Base-by-base conservation (phyloP, 2,329 filamentous ascomycete genomes). In the Coleophoma eucalyptorum region DNA sequence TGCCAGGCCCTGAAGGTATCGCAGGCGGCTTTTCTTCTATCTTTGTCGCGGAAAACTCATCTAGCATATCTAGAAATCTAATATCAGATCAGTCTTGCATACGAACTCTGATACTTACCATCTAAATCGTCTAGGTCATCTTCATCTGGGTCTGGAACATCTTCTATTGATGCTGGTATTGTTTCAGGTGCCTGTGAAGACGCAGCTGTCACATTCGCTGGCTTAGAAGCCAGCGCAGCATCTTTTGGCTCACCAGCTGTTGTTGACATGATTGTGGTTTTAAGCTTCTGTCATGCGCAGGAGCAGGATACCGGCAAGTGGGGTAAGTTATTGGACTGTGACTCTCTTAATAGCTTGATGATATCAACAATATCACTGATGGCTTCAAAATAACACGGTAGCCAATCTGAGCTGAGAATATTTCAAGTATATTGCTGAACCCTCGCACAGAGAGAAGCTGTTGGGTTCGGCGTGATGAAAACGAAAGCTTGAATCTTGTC, bases 51-150 rank as follows among this genome's bases (percentile, higher is more conserved):
- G 86, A 85, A 71, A 99, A 99, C 57, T 97, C 89, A 65, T 97
- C 90, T 21, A 99, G 84, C 69, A 97, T 87, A 61, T 97, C 93
- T 93, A 58, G 41, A 15, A 20, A n/a, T 44, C 19, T 40, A 43
- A 48, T 37, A 46, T 55, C 51, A 57, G 56, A 13, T 43, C 13
- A 20, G n/a, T 18, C n/a, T 37, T 11, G 32, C 43, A 18, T 13
- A 31, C 50, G 12, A 49, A 49, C 18, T 40, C 18, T 40, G 38
- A 26, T 8, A 46, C 73, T 59, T 69, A 90, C 89, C 90, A 70
- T 99, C 94, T 42, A 99, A 75, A 63, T 97, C 94, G 64, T 97
- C 89, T 18, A 94, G 74, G 60, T 94, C 89, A 69, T 94, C 94
- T 69, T 96, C 92, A 58, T 97, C 93, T 6, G 92, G 93, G 63